These are phyloP conservation scores for Trichoderma asperelloides DNA, from an alignment of 495 filamentous ascomycete genomes.

Conservation along the genomic window DNA sequence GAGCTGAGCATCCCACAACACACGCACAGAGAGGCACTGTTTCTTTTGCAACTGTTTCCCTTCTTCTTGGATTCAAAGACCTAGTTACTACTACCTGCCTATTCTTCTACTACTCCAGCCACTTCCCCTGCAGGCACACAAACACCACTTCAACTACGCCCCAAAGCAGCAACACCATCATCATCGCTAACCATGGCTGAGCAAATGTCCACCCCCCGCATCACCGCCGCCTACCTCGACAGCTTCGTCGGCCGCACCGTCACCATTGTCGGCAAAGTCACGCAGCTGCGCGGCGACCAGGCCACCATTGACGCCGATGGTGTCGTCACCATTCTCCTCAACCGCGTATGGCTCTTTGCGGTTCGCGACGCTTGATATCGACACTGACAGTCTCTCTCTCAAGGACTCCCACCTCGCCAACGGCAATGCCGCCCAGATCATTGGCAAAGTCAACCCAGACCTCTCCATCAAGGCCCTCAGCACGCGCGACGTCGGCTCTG, in stretches of 20 bases:
- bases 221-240: constrained; percentile 58
- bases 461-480: constrained; percentile 66
- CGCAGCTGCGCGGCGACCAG: constrained; percentile 67
- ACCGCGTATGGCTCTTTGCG: constrained; percentile 43
- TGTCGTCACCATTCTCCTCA: constrained; percentile 61
- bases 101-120: not conserved
- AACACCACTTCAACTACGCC: not conserved
- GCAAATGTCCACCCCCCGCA: constrained; percentile 55
- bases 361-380: not conserved
- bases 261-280: constrained; percentile 78
- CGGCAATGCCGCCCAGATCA: constrained; percentile 75
- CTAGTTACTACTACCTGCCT: not conserved
- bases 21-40: not conserved
- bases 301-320: constrained; percentile 72
- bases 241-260: constrained; percentile 64
- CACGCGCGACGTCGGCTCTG: constrained; percentile 67
- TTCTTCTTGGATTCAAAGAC: not conserved
- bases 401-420: constrained; percentile 71
- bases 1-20: not conserved
- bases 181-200: constrained; percentile 24
- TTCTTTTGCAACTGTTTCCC: too few relatives aligned
- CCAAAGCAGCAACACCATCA: not conserved
- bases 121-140: not conserved
- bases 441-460: constrained; percentile 83
- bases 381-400: constrained; percentile 13